A percentile compares a stretch with the other conserved stretches of the same genome.
Conservation (phyloP, 768 basidiomycete genomes). For the Psilocybe subaeruginosa region DNA sequence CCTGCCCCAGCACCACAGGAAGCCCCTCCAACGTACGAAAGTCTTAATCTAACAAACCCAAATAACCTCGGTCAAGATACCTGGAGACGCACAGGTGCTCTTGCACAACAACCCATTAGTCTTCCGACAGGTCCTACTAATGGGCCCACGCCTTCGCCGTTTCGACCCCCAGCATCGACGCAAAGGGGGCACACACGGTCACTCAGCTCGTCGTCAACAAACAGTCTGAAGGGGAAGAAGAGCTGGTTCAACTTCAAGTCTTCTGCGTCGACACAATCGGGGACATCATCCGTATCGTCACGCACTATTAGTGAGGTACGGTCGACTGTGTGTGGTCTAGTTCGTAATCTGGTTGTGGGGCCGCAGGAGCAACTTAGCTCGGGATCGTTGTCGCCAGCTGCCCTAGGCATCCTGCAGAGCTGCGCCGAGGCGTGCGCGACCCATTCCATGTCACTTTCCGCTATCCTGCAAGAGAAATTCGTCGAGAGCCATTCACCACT, state of each 20-base stretch:
- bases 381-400: constrained; percentile 28
- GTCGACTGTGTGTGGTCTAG: constrained; percentile 50
- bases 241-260: constrained; percentile 36
- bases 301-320: constrained; percentile 50
- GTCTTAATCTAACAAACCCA: constrained; percentile 7
- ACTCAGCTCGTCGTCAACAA: constrained; percentile 20
- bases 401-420: constrained; percentile 55
- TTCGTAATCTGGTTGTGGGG: constrained; percentile 52
- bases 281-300: constrained; percentile 24
- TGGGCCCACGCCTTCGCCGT: not conserved
- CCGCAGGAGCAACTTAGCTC: constrained; percentile 32
- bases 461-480: constrained; percentile 65
- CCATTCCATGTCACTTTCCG: constrained; percentile 52
- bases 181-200: constrained; percentile 16
- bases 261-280: constrained; percentile 15
- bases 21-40: constrained; percentile 36
- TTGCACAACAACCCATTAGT: constrained; percentile 13
- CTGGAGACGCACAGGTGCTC: constrained; percentile 4
- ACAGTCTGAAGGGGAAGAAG: constrained; percentile 25
- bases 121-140: not conserved
- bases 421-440: constrained; percentile 64
- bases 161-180: constrained; percentile 2
- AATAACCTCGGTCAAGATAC: constrained; percentile 9
- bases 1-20: constrained; percentile 16
- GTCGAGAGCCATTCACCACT: constrained; percentile 70